phyloP scores from a whole-genome alignment of 2,329 filamentous ascomycete species.

The Coccinonectria pachysandricola region DNA sequence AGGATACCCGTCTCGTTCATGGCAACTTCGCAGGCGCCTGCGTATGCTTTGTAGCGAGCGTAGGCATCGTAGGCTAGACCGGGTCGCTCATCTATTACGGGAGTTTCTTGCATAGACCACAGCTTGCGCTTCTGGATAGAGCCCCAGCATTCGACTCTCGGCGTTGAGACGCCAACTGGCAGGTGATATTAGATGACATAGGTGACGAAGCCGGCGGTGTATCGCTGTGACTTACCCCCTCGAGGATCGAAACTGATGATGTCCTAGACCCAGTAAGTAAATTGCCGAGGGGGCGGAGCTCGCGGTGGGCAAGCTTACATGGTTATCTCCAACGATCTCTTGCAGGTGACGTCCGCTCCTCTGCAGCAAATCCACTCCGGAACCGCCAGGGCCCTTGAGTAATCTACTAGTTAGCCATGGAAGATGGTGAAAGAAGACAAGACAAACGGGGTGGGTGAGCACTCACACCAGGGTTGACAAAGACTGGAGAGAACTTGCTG shows the following conservation, averaged over 20 bases:
- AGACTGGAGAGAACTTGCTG: conserved; percentile 20
- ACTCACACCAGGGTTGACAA: conserved; percentile 26
- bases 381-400: conserved; percentile 37
- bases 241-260: conserved; percentile 42
- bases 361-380: conserved; percentile 28
- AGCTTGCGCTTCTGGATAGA: conserved; percentile 29
- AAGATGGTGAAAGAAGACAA: not conserved
- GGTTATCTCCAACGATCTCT: conserved; percentile 35
- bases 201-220: too few relatives aligned
- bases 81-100: conserved; percentile 35
- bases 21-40: conserved; percentile 31
- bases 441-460: too few relatives aligned
- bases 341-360: conserved; percentile 26
- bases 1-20: conserved; percentile 28
- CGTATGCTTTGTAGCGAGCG: conserved; percentile 31
- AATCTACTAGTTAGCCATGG: not conserved
- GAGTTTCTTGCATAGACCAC: conserved; percentile 34
- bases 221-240: conserved; percentile 29
- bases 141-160: conserved; percentile 41
- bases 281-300: too few relatives aligned
- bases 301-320: conserved; percentile 29
- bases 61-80: conserved; percentile 36
- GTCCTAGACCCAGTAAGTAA: too few relatives aligned
- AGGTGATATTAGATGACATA: not conserved
- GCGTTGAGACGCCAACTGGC: conserved; percentile 36